Evolutionary conservation across 1,284 basidiomycete genomes (phyloP).

Genomic region (Rhodotorula glutinis): DNA sequence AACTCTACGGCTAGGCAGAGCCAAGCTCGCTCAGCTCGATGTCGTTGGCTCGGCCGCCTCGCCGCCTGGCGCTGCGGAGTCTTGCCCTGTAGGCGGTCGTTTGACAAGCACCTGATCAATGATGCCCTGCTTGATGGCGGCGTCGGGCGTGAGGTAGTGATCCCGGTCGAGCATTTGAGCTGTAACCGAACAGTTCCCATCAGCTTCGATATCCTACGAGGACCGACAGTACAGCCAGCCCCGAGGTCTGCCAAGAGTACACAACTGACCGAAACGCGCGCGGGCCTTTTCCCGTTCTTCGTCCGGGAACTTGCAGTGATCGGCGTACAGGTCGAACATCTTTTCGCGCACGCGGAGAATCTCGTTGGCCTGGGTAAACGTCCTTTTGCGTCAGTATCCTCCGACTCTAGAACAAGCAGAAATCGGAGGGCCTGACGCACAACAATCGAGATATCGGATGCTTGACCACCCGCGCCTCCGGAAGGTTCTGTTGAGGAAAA

Average conservation of each 20-base stretch:
- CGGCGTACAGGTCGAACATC: conserved; percentile 60
- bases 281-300: conserved; percentile 65
- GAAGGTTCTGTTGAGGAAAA: conserved; percentile 60
- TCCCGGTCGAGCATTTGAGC: conserved; percentile 67
- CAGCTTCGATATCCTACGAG: background rate
- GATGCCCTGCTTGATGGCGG: conserved; percentile 83
- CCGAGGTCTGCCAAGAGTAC: conserved; percentile 45
- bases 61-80: too few relatives aligned
- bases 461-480: conserved; percentile 87
- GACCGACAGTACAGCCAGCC: too few relatives aligned
- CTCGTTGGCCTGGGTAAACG: conserved; percentile 59
- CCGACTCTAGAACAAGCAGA: too few relatives aligned
- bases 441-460: conserved; percentile 88
- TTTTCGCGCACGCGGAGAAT: conserved; percentile 76
- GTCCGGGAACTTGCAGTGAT: conserved; percentile 63
- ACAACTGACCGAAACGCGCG: conserved; percentile 65
- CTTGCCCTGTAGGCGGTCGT: conserved; percentile 30
- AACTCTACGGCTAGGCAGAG: too few relatives aligned
- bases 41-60: too few relatives aligned
- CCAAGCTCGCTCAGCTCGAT: too few relatives aligned
- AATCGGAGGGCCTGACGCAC: conserved; percentile 45
- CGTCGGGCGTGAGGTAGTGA: conserved; percentile 87
- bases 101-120: conserved; percentile 79
- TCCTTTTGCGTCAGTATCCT: too few relatives aligned
- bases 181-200: background rate